phyloP scores from a whole-genome alignment of 1,284 basidiomycete species.

The Fomitopsis palustris region DNA sequence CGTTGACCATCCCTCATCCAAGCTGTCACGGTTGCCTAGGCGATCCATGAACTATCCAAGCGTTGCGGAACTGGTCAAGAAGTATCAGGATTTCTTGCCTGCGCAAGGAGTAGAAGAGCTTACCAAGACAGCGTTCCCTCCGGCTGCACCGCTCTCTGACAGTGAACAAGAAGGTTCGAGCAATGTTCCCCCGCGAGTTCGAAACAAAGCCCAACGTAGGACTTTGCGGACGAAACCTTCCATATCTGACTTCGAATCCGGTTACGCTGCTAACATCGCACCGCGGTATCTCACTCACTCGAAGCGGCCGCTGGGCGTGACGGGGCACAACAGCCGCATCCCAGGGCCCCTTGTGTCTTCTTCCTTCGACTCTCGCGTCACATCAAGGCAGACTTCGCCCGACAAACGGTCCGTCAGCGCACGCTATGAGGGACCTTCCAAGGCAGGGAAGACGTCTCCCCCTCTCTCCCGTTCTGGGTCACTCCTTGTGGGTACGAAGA shows the following conservation, averaged over 20 bases:
- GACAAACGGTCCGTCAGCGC: conserved; percentile 53
- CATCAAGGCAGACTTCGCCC: conserved; percentile 66
- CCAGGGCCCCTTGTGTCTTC: conserved; percentile 43
- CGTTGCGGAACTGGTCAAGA: conserved; percentile 83
- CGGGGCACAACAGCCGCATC: conserved; percentile 41
- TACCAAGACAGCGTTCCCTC: conserved; percentile 62
- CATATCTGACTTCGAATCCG: conserved; percentile 81
- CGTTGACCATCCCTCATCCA: conserved; percentile 5
- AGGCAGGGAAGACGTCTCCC: conserved; percentile 42
- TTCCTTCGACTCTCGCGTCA: conserved; percentile 50
- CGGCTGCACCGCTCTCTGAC: conserved; percentile 56
- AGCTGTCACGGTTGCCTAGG: conserved; percentile 69
- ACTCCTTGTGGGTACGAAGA: conserved; percentile 23
- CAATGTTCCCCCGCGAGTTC: conserved; percentile 34
- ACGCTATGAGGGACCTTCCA: conserved; percentile 33
- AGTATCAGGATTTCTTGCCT: conserved; percentile 76
- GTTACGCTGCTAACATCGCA: conserved; percentile 86
- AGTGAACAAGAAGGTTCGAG: conserved; percentile 64
- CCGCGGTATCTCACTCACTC: conserved; percentile 60
- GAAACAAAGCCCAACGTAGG: conserved; percentile 46
- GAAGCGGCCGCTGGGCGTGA: conserved; percentile 38
- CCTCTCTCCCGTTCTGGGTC: conserved; percentile 25
- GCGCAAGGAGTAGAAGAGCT: conserved; percentile 69
- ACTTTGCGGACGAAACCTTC: conserved; percentile 53
- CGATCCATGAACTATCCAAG: conserved; percentile 54